Percentiles rank a stretch among this genome's conserved stretches.
These are phyloP conservation scores for Amoebophrya sp. DNA, from an alignment of 169 alveolate genomes.

Conservation along the genomic window DNA sequence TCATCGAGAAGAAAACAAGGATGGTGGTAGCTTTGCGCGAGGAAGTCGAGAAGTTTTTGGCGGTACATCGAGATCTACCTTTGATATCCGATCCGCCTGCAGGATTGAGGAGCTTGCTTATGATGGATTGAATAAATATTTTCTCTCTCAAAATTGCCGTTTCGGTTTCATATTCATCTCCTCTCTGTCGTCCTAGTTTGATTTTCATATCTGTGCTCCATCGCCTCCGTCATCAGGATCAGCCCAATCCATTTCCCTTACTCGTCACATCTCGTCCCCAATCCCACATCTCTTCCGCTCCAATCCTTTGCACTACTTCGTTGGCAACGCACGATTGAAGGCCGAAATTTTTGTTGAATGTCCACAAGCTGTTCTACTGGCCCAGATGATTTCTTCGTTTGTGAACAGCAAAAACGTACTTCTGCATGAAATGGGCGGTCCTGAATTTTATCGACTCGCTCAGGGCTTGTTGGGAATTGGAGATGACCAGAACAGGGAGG, in stretches of 20 bases:
- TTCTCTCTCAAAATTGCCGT: too few species aligned
- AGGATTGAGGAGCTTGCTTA: not conserved
- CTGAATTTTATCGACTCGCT: too few species aligned
- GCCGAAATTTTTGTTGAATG: not conserved
- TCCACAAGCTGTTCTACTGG: not conserved
- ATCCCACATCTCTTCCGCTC: too few species aligned
- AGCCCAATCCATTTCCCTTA: too few species aligned
- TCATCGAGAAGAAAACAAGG: not conserved
- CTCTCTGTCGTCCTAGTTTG: too few species aligned
- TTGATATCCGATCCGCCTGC: not conserved
- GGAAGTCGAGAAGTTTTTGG: not conserved
- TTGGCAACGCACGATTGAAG: not conserved
- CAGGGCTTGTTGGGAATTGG: too few species aligned
- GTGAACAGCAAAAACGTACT: not conserved
- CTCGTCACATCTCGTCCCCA: too few species aligned
- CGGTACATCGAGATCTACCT: not conserved
- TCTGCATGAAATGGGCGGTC: not conserved
- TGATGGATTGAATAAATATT: too few species aligned
- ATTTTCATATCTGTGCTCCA: too few species aligned
- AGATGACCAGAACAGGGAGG: too few species aligned
- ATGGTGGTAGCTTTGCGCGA: not conserved
- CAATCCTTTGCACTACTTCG: not conserved
- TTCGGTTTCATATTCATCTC: too few species aligned
- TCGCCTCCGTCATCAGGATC: too few species aligned
- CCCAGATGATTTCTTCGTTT: not conserved